Conservation (phyloP, 352 stramenopile genomes). For the Phytophthora ramorum region DNA sequence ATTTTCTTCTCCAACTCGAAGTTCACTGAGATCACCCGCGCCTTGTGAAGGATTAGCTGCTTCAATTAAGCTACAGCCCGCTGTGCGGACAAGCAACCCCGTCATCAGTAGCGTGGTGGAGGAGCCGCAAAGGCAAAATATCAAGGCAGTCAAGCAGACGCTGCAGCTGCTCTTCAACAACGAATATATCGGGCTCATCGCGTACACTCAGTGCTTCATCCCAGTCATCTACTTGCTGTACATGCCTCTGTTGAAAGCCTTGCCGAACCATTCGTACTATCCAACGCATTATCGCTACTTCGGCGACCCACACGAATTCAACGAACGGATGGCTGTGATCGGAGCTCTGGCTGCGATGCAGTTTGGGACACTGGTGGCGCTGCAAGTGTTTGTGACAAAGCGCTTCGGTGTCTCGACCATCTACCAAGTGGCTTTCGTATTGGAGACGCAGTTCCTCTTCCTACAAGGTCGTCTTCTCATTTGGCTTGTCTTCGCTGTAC, state of each 20-base stretch:
- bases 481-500: conserved; percentile 32
- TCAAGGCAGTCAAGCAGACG: conserved; percentile 33
- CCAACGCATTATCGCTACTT: conserved; percentile 33
- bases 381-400: conserved; percentile 32
- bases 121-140: conserved; percentile 34
- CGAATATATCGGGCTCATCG: conserved; percentile 44
- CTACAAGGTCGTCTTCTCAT: conserved; percentile 51
- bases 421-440: conserved; percentile 54
- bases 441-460: conserved; percentile 40
- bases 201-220: conserved; percentile 33
- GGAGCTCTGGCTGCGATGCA: conserved; percentile 22
- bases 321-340: conserved; percentile 29
- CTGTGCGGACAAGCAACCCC: conserved; percentile 2
- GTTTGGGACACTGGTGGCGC: conserved; percentile 9
- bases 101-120: conserved; percentile 15
- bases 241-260: conserved; percentile 21
- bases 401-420: conserved; percentile 37
- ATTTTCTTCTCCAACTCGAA: conserved; percentile 1
- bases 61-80: too few species aligned
- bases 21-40: too few species aligned
- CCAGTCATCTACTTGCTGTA: conserved; percentile 41
- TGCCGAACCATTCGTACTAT: conserved; percentile 39
- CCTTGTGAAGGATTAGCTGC: too few species aligned
- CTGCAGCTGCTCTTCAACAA: conserved; percentile 48
- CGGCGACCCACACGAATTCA: conserved; percentile 11